phyloP scores from a whole-genome alignment of 108 stramenopile species.

The Mayamaea pseudoterrestris region DNA sequence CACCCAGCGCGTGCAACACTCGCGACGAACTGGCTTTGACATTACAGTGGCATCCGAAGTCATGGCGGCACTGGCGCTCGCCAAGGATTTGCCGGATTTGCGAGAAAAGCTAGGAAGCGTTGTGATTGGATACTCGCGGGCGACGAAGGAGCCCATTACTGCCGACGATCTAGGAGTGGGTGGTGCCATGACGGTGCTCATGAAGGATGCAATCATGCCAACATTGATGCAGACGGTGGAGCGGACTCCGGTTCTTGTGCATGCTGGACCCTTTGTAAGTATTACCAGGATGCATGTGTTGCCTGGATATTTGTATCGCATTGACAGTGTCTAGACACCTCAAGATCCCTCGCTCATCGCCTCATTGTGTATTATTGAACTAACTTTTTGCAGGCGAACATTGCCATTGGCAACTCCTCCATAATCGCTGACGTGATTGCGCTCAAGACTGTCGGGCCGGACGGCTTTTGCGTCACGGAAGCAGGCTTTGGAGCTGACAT shows the following conservation, averaged over 20 bases:
- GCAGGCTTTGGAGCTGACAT: conserved; percentile 86
- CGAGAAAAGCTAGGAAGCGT: conserved; percentile 87
- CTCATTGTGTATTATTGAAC: too few species aligned
- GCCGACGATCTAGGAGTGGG: conserved; percentile 96
- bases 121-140: conserved; percentile 83
- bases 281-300: too few species aligned
- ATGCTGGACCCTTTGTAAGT: conserved; percentile 98
- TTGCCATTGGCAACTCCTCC: conserved; percentile 92
- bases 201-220: conserved; percentile 94
- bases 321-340: conserved; percentile 8
- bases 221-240: conserved; percentile 98
- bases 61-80: conserved; percentile 95
- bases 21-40: conserved; percentile 90
- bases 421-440: conserved; percentile 95
- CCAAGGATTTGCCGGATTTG: conserved; percentile 81
- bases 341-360: too few species aligned
- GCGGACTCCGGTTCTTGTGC: conserved; percentile 93
- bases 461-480: conserved; percentile 95
- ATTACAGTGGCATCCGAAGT: conserved; percentile 98
- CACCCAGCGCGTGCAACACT: conserved; percentile 46
- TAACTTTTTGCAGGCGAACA: too few species aligned
- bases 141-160: conserved; percentile 56
- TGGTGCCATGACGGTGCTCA: conserved; percentile 92
- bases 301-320: neutral
- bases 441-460: conserved; percentile 79